Conservation (phyloP, 345 rosid species). For the Lepidium africanum region DNA sequence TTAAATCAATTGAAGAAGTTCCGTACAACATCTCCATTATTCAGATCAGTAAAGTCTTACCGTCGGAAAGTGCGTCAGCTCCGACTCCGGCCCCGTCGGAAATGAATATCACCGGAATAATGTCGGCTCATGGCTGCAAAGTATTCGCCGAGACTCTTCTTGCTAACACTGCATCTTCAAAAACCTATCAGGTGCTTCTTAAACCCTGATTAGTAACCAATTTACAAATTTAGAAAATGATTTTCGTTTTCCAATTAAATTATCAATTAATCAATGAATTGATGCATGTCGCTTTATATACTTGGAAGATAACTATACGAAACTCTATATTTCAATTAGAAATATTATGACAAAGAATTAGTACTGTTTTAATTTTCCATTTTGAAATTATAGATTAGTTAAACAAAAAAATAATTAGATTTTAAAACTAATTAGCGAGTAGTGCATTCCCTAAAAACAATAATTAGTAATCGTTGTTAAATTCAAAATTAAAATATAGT, state of each 20-base stretch:
- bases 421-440: not conserved
- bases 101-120: conserved; percentile 62
- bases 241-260: not conserved
- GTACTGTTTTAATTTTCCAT: not conserved
- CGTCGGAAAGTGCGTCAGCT: conserved; percentile 70
- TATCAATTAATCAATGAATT: not conserved
- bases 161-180: conserved; percentile 49
- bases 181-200: conserved; percentile 53
- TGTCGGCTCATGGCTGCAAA: conserved; percentile 92
- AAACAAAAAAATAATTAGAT: not conserved
- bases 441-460: not conserved
- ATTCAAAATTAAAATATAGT: not conserved
- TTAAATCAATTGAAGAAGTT: conserved; percentile 69
- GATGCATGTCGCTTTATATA: conserved; percentile 9
- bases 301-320: not conserved
- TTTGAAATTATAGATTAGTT: not conserved
- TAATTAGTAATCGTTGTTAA: not conserved
- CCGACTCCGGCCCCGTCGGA: conserved; percentile 73
- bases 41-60: conserved; percentile 72
- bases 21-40: conserved; percentile 86
- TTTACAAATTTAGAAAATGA: not conserved
- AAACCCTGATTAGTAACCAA: not conserved
- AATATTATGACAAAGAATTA: not conserved
- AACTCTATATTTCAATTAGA: too few relatives aligned
- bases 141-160: conserved; percentile 70